Evolutionary conservation across 306 rosid species (phyloP).

Genomic region (Dalbergia oliveri): DNA sequence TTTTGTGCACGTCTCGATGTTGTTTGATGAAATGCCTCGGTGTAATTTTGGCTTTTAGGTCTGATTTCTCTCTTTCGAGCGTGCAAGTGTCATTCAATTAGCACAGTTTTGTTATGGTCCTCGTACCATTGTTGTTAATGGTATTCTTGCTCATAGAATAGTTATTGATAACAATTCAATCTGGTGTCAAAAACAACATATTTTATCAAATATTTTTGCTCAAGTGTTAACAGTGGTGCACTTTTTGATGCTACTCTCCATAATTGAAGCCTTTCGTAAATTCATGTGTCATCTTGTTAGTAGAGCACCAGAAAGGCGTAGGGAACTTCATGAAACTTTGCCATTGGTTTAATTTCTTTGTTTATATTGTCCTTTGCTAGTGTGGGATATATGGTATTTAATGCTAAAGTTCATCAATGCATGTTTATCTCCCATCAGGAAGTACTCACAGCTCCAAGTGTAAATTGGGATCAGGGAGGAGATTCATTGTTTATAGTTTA

Average conservation of each 20-base stretch:
- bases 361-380: constrained; percentile 27
- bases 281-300: constrained; percentile 1
- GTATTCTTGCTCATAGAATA: not conserved
- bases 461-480: constrained; percentile 6
- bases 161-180: not conserved
- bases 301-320: no score
- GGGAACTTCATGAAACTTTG: no score
- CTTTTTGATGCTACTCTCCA: not conserved
- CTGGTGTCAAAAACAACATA: not conserved
- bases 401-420: not conserved
- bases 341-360: not conserved
- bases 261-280: constrained; percentile 15
- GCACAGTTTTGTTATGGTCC: no score
- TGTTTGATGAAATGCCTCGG: no score
- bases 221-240: not conserved
- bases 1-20: no score
- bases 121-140: no score
- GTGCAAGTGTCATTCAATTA: no score
- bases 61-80: no score
- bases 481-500: constrained; percentile 8
- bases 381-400: not conserved
- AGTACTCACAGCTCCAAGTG: not conserved
- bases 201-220: constrained; percentile 2
- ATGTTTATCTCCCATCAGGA: constrained; percentile 12
- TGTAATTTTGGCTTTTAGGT: no score